Evolutionary conservation across 129 eudicot species (phyloP).

Genomic region (Flaveria bidentis): DNA sequence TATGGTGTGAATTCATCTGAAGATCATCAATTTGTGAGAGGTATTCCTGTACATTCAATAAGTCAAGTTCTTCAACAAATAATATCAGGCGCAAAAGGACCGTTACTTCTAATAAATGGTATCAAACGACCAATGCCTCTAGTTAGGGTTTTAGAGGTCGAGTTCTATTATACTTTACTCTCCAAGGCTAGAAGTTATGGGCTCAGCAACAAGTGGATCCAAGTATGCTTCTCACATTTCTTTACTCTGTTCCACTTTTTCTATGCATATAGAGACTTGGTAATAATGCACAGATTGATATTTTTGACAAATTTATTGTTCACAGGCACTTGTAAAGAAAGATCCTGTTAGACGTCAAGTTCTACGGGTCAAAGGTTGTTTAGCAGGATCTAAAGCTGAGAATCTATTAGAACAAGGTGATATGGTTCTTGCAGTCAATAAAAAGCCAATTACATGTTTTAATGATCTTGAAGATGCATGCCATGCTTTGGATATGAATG

Average conservation of each 20-base stretch:
- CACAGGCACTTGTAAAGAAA: conserved; percentile 81
- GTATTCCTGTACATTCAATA: conserved; percentile 74
- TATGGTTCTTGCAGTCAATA: conserved; percentile 85
- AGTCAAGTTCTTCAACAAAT: conserved; percentile 68
- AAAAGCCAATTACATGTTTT: conserved; percentile 82
- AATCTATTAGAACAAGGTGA: conserved; percentile 85
- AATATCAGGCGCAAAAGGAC: conserved; percentile 67
- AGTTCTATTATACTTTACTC: conserved; percentile 79
- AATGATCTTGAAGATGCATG: conserved; percentile 91
- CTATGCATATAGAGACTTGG: conserved; percentile 9
- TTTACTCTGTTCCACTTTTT: not conserved
- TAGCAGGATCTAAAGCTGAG: conserved; percentile 89
- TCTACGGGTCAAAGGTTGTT: conserved; percentile 87
- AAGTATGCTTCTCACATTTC: conserved; percentile 43
- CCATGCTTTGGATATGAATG: conserved; percentile 59
- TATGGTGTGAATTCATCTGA: conserved; percentile 69
- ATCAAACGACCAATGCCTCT: conserved; percentile 79
- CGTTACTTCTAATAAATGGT: conserved; percentile 82
- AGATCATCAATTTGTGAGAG: conserved; percentile 89
- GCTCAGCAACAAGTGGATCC: conserved; percentile 77
- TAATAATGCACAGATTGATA: conserved; percentile 3
- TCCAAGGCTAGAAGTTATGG: conserved; percentile 98
- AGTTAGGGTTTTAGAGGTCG: conserved; percentile 81
- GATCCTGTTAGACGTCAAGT: conserved; percentile 95
- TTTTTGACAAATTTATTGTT: conserved; percentile 6